Conservation (phyloP, 257 asterid species). For the Solanum dulcamara region DNA sequence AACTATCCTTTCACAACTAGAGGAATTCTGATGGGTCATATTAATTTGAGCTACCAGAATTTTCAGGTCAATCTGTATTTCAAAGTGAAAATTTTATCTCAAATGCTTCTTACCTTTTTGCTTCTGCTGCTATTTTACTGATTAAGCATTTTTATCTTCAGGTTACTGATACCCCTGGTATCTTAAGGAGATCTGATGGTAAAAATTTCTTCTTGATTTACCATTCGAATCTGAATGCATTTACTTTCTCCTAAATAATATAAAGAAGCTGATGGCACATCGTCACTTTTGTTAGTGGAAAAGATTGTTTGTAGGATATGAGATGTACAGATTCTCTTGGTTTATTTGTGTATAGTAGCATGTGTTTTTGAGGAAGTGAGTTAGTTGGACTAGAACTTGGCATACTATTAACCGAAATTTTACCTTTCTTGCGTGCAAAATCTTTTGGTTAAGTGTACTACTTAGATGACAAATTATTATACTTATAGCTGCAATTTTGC, state of each 20-base stretch:
- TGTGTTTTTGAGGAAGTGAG: not conserved
- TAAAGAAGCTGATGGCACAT: not conserved
- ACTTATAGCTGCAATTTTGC: not conserved
- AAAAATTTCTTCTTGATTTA: slow-evolving; percentile 4
- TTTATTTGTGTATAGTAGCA: not conserved
- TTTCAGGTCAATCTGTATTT: slow-evolving; percentile 25
- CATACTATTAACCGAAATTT: not conserved
- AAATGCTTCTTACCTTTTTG: not conserved
- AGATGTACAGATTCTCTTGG: not conserved
- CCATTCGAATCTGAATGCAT: not conserved
- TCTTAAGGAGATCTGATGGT: slow-evolving; percentile 79
- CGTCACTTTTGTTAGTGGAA: not conserved
- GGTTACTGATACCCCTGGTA: slow-evolving; percentile 98
- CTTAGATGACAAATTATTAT: not conserved
- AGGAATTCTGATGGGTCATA: slow-evolving; percentile 97
- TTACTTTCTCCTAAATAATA: not conserved
- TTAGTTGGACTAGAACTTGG: not conserved
- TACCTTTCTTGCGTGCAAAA: not conserved
- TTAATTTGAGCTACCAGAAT: slow-evolving; percentile 67
- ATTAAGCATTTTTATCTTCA: slow-evolving; percentile 17
- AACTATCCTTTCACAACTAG: slow-evolving; percentile 97
- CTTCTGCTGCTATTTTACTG: not conserved
- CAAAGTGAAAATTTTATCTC: not conserved
- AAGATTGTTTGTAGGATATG: not conserved
- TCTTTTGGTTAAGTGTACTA: not conserved